phyloP scores from a whole-genome alignment of 768 basidiomycete genomes.

The Hirschioporus abietinus region DNA sequence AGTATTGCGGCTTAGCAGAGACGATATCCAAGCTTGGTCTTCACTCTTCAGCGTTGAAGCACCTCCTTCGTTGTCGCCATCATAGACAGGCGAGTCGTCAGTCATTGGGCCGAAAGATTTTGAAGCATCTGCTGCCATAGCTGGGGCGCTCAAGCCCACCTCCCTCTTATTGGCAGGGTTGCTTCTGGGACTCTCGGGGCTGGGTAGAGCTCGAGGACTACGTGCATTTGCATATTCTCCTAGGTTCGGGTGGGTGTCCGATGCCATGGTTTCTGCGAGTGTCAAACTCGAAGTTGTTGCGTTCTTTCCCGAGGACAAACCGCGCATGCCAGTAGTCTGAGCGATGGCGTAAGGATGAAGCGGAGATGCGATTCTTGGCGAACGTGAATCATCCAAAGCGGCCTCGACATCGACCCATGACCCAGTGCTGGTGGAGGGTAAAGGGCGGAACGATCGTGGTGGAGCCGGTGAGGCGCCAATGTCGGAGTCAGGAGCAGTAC shows the following conservation, averaged over 20 bases:
- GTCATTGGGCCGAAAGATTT: background rate
- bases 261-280: background rate
- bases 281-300: background rate
- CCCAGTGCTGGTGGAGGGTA: background rate
- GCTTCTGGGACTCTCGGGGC: background rate
- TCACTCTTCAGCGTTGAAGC: constrained; percentile 29
- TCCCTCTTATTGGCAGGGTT: background rate
- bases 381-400: background rate
- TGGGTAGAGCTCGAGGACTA: background rate
- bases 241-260: background rate
- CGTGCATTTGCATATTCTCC: background rate
- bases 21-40: constrained; percentile 25
- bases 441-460: constrained; percentile 8
- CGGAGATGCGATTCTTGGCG: constrained; percentile 44
- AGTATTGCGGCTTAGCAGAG: constrained; percentile 8
- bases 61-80: constrained; percentile 11
- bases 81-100: constrained; percentile 2
- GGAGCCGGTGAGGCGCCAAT: constrained; percentile 35
- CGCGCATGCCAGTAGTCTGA: constrained; percentile 24
- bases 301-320: background rate
- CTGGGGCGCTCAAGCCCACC: background rate
- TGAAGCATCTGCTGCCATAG: background rate
- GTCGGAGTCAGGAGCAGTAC: constrained; percentile 24
- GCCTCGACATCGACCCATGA: background rate
- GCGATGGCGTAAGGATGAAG: constrained; percentile 30